Evolutionary conservation across 116 monocot species (phyloP).

Genomic region (Thalassia testudinum): DNA sequence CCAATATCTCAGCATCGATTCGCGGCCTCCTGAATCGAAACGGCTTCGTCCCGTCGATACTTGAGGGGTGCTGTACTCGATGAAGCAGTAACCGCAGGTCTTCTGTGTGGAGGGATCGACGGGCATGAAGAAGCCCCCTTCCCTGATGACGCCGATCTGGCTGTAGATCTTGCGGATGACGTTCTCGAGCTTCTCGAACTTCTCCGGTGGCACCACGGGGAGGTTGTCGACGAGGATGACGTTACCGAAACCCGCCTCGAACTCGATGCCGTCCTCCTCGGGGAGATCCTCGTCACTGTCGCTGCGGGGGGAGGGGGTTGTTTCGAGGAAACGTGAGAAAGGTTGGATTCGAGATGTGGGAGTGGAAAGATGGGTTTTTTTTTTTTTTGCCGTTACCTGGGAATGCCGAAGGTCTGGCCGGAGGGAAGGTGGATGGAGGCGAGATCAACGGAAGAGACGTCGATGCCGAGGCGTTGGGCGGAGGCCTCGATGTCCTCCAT

Average conservation of each 20-base stretch:
- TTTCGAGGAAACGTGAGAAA: too few relatives aligned
- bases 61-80: constrained; percentile 74
- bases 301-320: constrained; percentile 4
- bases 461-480: constrained; percentile 29
- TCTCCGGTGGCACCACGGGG: constrained; percentile 65
- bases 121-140: constrained; percentile 78
- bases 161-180: constrained; percentile 72
- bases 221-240: constrained; percentile 70
- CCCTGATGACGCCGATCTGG: constrained; percentile 57
- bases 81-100: constrained; percentile 73
- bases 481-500: constrained; percentile 43
- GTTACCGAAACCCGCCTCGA: constrained; percentile 56
- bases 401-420: constrained; percentile 56
- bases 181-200: constrained; percentile 76
- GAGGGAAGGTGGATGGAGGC: constrained; percentile 49
- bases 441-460: constrained; percentile 35
- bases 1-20: neutral
- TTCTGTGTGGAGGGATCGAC: constrained; percentile 44
- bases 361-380: neutral
- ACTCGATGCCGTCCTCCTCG: constrained; percentile 38
- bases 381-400: too few relatives aligned
- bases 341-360: neutral
- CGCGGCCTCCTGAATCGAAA: too few relatives aligned
- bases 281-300: constrained; percentile 47
- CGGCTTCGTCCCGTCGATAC: constrained; percentile 1